A percentile compares a stretch with the other conserved stretches of the same genome.
Evolutionary conservation across 805 yeast genomes (phyloP).

Genomic region (Metschnikowia noctiluminum): DNA sequence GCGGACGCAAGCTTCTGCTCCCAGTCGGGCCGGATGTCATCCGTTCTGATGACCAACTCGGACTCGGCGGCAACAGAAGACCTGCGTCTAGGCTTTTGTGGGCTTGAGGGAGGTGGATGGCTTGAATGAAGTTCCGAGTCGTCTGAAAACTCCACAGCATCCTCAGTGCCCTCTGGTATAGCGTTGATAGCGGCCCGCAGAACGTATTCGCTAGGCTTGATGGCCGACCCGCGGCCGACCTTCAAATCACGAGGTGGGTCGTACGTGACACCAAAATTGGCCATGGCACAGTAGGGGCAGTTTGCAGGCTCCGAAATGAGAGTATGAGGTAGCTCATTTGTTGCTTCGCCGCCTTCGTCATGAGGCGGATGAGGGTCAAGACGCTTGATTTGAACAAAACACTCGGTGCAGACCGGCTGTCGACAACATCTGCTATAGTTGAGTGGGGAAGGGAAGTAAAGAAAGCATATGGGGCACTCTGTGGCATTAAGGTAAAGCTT

Average conservation of each 20-base stretch:
- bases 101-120: slow-evolving; percentile 1
- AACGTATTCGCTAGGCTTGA: slow-evolving; percentile 43
- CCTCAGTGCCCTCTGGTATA: slow-evolving; percentile 8
- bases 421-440: slow-evolving; percentile 85
- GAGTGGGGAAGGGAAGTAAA: slow-evolving; percentile 74
- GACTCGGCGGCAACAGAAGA: slow-evolving; percentile 62
- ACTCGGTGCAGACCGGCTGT: slow-evolving; percentile 93
- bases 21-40: slow-evolving; percentile 91
- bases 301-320: slow-evolving; percentile 82
- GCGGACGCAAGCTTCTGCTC: slow-evolving; percentile 69
- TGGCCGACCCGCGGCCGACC: slow-evolving; percentile 55
- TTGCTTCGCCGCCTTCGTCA: slow-evolving; percentile 41
- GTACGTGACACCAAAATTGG: slow-evolving; percentile 81
- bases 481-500: slow-evolving; percentile 61
- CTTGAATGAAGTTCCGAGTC: not conserved
- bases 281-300: slow-evolving; percentile 92
- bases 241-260: slow-evolving; percentile 53
- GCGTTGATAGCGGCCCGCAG: slow-evolving; percentile 9
- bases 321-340: slow-evolving; percentile 48
- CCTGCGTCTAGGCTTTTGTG: slow-evolving; percentile 22
- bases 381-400: slow-evolving; percentile 93
- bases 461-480: slow-evolving; percentile 94
- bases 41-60: slow-evolving; percentile 73
- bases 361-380: slow-evolving; percentile 93
- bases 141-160: slow-evolving; percentile 3